Percentiles rank a stretch among this genome's conserved stretches.
These are phyloP conservation scores for Amphirosellinia nigrospora DNA, from an alignment of 495 filamentous ascomycete species.

Conservation along the genomic window DNA sequence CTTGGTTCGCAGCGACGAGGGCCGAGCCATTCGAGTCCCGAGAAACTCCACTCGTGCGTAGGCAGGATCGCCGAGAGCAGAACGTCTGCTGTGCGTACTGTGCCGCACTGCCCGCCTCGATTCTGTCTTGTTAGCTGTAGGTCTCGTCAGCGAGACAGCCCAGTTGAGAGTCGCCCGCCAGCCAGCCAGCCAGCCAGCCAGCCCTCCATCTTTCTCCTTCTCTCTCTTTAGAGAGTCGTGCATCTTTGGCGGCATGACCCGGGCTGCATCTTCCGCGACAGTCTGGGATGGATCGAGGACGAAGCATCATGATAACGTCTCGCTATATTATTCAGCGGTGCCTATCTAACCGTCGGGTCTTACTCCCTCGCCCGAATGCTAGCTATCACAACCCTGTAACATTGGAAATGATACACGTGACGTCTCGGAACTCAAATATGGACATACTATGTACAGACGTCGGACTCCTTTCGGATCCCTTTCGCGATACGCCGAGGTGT, in stretches of 20 bases:
- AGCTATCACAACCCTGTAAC: slow-evolving; percentile 2
- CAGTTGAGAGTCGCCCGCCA: neutral
- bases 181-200: too few species aligned
- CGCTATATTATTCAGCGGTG: slow-evolving; percentile 2
- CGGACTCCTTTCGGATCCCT: neutral
- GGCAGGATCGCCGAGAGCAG: slow-evolving; percentile 10
- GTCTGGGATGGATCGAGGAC: neutral
- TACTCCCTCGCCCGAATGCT: neutral
- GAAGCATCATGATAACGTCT: neutral
- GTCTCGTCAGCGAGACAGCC: slow-evolving; percentile 11
- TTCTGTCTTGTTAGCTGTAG: neutral
- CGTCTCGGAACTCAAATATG: slow-evolving; percentile 19
- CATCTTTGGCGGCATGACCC: neutral
- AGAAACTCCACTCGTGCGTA: neutral
- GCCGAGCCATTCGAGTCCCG: slow-evolving; percentile 14
- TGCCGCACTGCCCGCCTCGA: slow-evolving; percentile 4
- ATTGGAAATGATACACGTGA: slow-evolving; percentile 18
- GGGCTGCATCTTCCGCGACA: neutral
- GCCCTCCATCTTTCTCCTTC: too few species aligned
- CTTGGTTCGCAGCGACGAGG: neutral
- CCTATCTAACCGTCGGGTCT: slow-evolving; percentile 14
- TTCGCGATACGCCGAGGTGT: slow-evolving; percentile 3
- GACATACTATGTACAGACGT: neutral
- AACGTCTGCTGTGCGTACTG: neutral
- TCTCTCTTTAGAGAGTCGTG: neutral